A percentile compares a stretch with the other conserved stretches of the same genome.
These are phyloP conservation scores for Laburnicola sp. DNA, from an alignment of 2,329 filamentous ascomycete genomes.

Conservation along the genomic window DNA sequence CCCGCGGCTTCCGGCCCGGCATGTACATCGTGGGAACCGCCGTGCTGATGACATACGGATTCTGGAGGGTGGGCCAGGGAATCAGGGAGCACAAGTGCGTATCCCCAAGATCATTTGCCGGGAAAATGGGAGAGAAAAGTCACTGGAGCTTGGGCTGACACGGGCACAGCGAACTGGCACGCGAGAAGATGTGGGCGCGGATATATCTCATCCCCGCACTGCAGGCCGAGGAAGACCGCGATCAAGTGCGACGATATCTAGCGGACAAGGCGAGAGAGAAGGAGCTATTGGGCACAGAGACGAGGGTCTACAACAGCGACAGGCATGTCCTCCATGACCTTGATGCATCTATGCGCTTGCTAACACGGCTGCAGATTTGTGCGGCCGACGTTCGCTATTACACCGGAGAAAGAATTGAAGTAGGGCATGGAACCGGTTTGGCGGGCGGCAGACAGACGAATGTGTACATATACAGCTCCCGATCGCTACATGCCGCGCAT, in stretches of 20 bases:
- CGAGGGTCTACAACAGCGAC: conserved; percentile 84
- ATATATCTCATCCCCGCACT: conserved; percentile 92
- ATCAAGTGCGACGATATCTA: conserved; percentile 82
- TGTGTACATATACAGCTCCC: conserved; percentile 8
- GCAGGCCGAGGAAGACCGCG: conserved; percentile 95
- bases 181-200: conserved; percentile 97
- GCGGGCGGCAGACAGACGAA: neutral
- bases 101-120: neutral
- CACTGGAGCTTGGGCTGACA: conserved; percentile 21
- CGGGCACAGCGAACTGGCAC: conserved; percentile 76
- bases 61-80: conserved; percentile 81
- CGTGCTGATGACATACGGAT: conserved; percentile 83
- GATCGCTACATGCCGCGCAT: neutral
- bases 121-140: neutral
- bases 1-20: conserved; percentile 83
- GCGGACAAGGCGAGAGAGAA: conserved; percentile 90
- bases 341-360: neutral
- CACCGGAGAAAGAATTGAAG: conserved; percentile 65
- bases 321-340: conserved; percentile 60
- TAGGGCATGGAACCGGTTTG: conserved; percentile 40
- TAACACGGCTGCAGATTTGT: conserved; percentile 51
- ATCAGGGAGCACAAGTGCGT: conserved; percentile 89
- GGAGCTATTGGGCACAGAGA: conserved; percentile 81
- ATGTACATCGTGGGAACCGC: conserved; percentile 77
- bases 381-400: conserved; percentile 75